Percentiles rank a stretch among this genome's conserved stretches.
Conservation (phyloP, 2,329 filamentous ascomycete species). For the Aspergillus sp. region DNA sequence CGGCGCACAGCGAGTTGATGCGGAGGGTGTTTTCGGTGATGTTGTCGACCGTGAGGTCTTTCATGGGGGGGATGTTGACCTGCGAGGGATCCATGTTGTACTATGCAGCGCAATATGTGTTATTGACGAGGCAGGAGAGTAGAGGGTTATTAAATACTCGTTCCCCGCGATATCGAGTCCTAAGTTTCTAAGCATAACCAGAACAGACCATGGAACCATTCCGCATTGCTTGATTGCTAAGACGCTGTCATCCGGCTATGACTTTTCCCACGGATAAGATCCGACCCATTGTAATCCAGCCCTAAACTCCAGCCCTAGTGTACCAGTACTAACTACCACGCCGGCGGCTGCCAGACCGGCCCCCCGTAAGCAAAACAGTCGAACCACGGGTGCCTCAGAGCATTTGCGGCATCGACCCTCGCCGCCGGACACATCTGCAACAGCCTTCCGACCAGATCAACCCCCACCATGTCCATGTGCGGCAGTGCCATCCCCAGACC, state of each 20-base stretch:
- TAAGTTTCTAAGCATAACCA: too few species aligned
- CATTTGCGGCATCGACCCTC: slow-evolving; percentile 73
- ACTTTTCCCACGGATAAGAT: too few species aligned
- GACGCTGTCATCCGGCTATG: too few species aligned
- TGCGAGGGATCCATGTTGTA: slow-evolving; percentile 34
- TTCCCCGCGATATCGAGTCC: too few species aligned
- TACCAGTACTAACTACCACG: too few species aligned
- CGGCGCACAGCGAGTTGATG: slow-evolving; percentile 62
- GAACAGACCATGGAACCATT: too few species aligned
- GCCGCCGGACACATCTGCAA: slow-evolving; percentile 81
- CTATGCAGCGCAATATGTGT: not conserved
- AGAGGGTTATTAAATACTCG: too few species aligned
- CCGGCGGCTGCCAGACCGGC: too few species aligned
- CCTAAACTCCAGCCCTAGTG: too few species aligned
- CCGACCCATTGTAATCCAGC: too few species aligned
- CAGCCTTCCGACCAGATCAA: slow-evolving; percentile 78
- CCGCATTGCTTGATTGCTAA: too few species aligned
- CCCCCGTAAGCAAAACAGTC: too few species aligned
- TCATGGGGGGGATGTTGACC: slow-evolving; percentile 41
- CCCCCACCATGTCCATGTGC: slow-evolving; percentile 71
- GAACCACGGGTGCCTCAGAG: slow-evolving; percentile 83
- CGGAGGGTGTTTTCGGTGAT: slow-evolving; percentile 66
- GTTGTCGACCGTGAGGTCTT: slow-evolving; percentile 68
- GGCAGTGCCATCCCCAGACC: slow-evolving; percentile 74
- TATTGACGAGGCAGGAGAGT: not conserved